Evolutionary conservation across 306 rosid species (phyloP), one percentile per base, ranked within the genome.

Genomic region (Cercis canadensis): DNA sequence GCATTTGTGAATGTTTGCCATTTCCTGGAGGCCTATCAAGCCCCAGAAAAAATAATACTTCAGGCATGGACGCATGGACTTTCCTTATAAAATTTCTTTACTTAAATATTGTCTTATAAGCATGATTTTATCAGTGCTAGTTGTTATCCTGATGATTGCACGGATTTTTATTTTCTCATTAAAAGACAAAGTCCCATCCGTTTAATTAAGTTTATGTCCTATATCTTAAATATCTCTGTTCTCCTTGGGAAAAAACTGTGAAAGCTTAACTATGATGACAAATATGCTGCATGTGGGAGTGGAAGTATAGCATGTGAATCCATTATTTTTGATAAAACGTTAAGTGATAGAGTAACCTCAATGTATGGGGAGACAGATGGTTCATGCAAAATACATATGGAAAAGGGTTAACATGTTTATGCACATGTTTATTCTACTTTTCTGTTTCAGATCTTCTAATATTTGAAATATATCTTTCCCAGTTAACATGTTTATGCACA

Each of bases 1-100:
- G 99, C 99, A 57, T 95, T 95, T 89, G 99, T 95, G 71, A 95
- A 95, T 85, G 99, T 95, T 78, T 95, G 99, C 88, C 99, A 95
- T 78, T 95, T 95, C 80, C 83, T 95, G 82, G 97, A 91, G 83
- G 99, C 97, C 67, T 95, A 91, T 84, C 99, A 95, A 76, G 99
- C 99, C 72, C 99, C 99, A 16, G 99, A 95, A 79, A 95, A 95
- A 82, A 95, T 95, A 61, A 95, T 95, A 73, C 96, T 95, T 29
- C 99, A 95, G 97, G 99, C 91, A 73, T 49, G 58, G 46, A 45
- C 60, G 67, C 60, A 8, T 61, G 8, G 53, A 50, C 60, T 72
- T 66, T 24, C 66, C 68, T 74, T 44, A 0, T 54, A 21, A n/a
- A 36, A 40, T 14, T 66, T 70, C 15, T 45, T 46, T 32, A 11